Percentiles rank a stretch among this genome's conserved stretches.
Conservation (phyloP, 345 rosid species). For the Bruguiera gymnorhiza region DNA sequence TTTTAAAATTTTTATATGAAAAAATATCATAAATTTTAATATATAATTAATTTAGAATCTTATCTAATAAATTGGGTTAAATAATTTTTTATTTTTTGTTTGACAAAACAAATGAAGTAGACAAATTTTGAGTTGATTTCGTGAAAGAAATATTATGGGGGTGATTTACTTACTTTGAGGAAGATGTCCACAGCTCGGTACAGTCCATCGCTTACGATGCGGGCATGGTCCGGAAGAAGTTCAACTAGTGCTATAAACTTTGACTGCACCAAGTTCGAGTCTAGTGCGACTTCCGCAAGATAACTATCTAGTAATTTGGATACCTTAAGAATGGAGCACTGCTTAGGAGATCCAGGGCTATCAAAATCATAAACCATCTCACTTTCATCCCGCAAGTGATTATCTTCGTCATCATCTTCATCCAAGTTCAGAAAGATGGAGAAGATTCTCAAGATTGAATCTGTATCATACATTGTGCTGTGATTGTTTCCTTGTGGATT, state of each 20-base stretch:
- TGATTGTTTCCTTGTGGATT: constrained; percentile 53
- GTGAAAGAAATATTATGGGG: not conserved
- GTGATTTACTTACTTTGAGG: constrained; percentile 55
- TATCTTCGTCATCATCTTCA: constrained; percentile 71
- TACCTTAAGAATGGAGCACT: constrained; percentile 89
- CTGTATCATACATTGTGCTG: constrained; percentile 67
- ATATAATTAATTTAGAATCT: no score
- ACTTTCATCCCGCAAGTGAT: constrained; percentile 59
- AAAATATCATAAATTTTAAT: no score
- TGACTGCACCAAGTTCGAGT: constrained; percentile 62
- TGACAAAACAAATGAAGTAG: no score
- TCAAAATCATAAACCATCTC: constrained; percentile 89
- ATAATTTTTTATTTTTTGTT: no score
- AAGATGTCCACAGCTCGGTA: constrained; percentile 90
- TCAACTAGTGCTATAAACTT: constrained; percentile 83
- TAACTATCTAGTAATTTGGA: constrained; percentile 81
- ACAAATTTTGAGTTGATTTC: no score
- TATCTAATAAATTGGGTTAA: no score
- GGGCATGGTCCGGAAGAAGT: constrained; percentile 92
- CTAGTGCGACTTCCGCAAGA: constrained; percentile 92
- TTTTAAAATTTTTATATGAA: no score
- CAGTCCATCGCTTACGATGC: constrained; percentile 79
- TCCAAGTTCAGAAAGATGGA: constrained; percentile 83
- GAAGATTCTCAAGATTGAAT: constrained; percentile 78
- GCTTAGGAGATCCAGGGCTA: constrained; percentile 90